Evolutionary conservation across 2,329 filamentous ascomycete species (phyloP), one percentile per base, ranked within the genome.

Genomic region (Akanthomyces lecanii): DNA sequence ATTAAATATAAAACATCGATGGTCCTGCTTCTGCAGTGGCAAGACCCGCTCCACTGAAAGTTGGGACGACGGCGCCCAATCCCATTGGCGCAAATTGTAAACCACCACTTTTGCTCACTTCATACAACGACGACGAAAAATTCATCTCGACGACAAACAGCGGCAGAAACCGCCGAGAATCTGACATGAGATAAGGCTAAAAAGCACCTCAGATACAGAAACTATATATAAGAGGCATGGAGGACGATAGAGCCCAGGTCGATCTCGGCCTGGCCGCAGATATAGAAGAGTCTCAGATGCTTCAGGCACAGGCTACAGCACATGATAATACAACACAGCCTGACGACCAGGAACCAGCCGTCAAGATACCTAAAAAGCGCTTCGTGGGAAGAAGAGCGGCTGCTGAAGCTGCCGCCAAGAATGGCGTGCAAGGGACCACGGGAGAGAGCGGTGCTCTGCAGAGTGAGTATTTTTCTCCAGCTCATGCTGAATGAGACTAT

Each of bases 371-470:
- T 25, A 96, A 91, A 80, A 93, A 94, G 76, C 86, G 94, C 63
- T 99, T 99, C 69, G 89, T 99, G 21, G 95, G 95, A 36, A 84
- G 92, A 68, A 86, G 89, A 69, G 85, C 90, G 25, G 91, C 90
- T 10, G 82, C 86, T 65, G 85, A 88, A 68, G 79, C 83, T 47
- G 71, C 65, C 3, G 76, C 81, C 64, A 82, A 79, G 70, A 77
- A 75, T 66, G 75, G 70, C 33, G 67, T 66, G 16, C 66, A 71
- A 61, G 65, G 63, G 6, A 62, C 65, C 30, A 63, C 62, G 16
- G 70, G 68, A 18, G 71, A 70, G 57, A 73, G 71, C 47, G 71
- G 73, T 21, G 74, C 74, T 57, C 67, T 78, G 56, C 70, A 75
- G 82, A 85, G 90, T 89, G 81, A 62, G 60, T 30, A 18, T 47